Evolutionary conservation across 179 eudicot species (phyloP).

Genomic region (Beta macrorhiza): DNA sequence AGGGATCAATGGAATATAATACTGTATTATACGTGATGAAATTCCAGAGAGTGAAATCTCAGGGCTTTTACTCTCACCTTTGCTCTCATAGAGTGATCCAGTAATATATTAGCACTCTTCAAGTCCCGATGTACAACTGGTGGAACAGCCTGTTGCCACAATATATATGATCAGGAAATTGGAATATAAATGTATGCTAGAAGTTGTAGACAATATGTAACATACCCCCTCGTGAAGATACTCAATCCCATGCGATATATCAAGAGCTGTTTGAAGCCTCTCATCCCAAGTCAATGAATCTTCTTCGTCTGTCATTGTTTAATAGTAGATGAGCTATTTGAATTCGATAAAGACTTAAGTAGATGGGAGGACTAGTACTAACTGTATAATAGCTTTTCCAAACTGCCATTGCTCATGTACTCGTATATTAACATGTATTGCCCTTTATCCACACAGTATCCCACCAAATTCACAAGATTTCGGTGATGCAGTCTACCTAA

Average conservation of each 20-base stretch:
- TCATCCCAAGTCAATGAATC: constrained; percentile 79
- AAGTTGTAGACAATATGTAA: neutral
- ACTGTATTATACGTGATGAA: neutral
- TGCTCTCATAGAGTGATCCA: constrained; percentile 81
- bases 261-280: constrained; percentile 87
- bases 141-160: constrained; percentile 87
- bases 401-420: constrained; percentile 94
- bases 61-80: constrained; percentile 46
- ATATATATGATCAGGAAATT: constrained; percentile 15
- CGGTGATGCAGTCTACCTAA: constrained; percentile 93
- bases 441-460: constrained; percentile 93
- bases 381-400: constrained; percentile 76
- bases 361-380: constrained; percentile 32
- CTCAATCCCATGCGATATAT: constrained; percentile 90
- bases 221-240: constrained; percentile 99
- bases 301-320: constrained; percentile 45
- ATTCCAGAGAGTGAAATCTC: neutral
- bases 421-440: constrained; percentile 79
- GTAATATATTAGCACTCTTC: constrained; percentile 89
- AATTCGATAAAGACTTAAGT: neutral
- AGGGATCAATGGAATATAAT: neutral
- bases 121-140: constrained; percentile 91
- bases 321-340: neutral
- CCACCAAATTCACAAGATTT: constrained; percentile 92
- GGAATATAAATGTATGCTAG: neutral